Evolutionary conservation across 1,284 basidiomycete genomes (phyloP).

Genomic region (Puccinia coronata): DNA sequence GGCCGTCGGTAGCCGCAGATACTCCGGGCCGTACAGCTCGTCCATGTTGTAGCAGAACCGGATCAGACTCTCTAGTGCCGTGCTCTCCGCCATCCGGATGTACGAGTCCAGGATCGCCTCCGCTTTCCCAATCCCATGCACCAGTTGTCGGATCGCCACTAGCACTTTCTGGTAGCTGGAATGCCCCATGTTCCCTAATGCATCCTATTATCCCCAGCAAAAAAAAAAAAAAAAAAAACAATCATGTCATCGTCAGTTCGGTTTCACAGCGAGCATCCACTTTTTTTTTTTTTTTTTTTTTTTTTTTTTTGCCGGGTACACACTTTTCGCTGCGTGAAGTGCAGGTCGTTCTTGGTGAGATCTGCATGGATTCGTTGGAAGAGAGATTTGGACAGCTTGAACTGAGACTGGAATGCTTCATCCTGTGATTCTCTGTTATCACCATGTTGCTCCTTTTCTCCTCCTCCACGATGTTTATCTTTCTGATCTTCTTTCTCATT

Average conservation of each 20-base stretch:
- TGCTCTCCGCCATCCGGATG: conserved; percentile 25
- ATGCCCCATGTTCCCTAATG: conserved; percentile 17
- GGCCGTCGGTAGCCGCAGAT: neutral
- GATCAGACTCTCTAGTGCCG: conserved; percentile 10
- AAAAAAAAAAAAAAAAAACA: neutral
- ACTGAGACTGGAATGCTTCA: neutral
- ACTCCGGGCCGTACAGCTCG: neutral
- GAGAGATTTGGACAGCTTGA: neutral
- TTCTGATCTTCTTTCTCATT: neutral
- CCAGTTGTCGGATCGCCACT: neutral
- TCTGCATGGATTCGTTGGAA: conserved; percentile 4
- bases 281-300: neutral
- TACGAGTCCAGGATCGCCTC: conserved; percentile 1
- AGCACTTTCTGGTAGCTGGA: conserved; percentile 22
- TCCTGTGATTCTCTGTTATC: too few species aligned
- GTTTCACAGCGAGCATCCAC: neutral
- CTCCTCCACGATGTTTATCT: too few species aligned
- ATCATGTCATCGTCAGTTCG: too few species aligned
- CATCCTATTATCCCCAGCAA: conserved; percentile 5
- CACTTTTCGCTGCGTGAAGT: conserved; percentile 30
- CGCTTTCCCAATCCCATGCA: conserved; percentile 5
- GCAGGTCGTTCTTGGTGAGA: conserved; percentile 1
- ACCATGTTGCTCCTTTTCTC: too few species aligned
- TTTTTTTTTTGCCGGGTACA: neutral
- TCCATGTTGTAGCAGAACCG: conserved; percentile 25